These are phyloP conservation scores for Trichothecium sympodiale DNA, from an alignment of 2,329 filamentous ascomycete species.

Conservation along the genomic window DNA sequence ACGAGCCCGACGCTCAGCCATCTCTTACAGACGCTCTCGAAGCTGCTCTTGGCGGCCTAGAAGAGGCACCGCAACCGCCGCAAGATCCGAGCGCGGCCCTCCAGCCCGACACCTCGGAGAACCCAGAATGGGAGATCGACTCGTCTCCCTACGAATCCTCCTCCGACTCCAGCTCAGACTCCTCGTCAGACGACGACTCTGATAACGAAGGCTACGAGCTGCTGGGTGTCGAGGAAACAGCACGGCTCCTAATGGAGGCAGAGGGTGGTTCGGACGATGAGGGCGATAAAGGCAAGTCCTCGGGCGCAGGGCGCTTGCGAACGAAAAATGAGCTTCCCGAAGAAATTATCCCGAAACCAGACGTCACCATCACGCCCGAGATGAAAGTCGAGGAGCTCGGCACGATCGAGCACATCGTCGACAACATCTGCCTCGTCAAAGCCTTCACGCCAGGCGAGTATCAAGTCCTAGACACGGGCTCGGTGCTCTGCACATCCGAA, in stretches of 20 bases:
- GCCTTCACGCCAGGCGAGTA: slow-evolving; percentile 72
- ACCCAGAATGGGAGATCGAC: slow-evolving; percentile 77
- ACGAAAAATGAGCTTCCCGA: slow-evolving; percentile 73
- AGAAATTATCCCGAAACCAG: slow-evolving; percentile 58
- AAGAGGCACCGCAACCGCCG: slow-evolving; percentile 4
- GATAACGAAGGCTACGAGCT: slow-evolving; percentile 57
- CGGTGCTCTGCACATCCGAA: slow-evolving; percentile 68
- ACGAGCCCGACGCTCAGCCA: slow-evolving; percentile 22
- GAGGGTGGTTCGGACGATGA: slow-evolving; percentile 75
- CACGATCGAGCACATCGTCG: slow-evolving; percentile 63
- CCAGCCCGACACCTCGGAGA: slow-evolving; percentile 18
- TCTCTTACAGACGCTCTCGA: slow-evolving; percentile 31
- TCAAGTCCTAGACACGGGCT: slow-evolving; percentile 73
- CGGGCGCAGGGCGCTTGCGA: slow-evolving; percentile 41
- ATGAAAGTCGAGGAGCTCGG: slow-evolving; percentile 72
- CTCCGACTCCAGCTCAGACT: slow-evolving; percentile 47
- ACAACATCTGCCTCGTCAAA: slow-evolving; percentile 67
- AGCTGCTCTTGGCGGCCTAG: slow-evolving; percentile 29
- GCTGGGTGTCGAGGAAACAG: slow-evolving; percentile 71
- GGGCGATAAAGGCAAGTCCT: slow-evolving; percentile 34
- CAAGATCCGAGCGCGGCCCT: slow-evolving; percentile 5
- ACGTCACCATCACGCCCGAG: slow-evolving; percentile 64
- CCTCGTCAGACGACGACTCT: slow-evolving; percentile 48
- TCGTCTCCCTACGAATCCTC: slow-evolving; percentile 67
- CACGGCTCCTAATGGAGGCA: slow-evolving; percentile 72